A percentile compares a stretch with the other conserved stretches of the same genome.
These are phyloP conservation scores for Talaromyces proteolyticus DNA, from an alignment of 495 filamentous ascomycete species.

Conservation along the genomic window DNA sequence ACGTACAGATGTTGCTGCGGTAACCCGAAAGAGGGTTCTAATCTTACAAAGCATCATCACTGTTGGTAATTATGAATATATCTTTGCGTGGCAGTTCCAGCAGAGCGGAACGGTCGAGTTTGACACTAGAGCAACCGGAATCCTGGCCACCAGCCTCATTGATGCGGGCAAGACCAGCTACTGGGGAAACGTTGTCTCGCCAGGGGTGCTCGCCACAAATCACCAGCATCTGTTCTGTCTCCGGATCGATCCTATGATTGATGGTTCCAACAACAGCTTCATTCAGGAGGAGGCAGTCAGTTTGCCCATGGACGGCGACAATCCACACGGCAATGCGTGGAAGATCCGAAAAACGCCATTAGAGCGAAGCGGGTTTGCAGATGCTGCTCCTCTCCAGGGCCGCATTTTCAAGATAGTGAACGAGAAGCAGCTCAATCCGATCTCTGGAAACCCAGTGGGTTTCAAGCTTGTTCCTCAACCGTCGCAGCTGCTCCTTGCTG, in stretches of 20 bases:
- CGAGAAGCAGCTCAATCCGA: slow-evolving; percentile 43
- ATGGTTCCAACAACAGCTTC: slow-evolving; percentile 56
- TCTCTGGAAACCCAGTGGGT: slow-evolving; percentile 62
- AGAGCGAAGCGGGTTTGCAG: slow-evolving; percentile 47
- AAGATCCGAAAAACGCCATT: slow-evolving; percentile 48
- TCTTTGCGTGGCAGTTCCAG: slow-evolving; percentile 71
- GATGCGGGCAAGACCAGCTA: slow-evolving; percentile 37
- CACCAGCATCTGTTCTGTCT: slow-evolving; percentile 83
- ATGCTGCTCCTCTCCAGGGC: slow-evolving; percentile 50
- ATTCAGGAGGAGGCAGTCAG: slow-evolving; percentile 60
- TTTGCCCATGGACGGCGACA: slow-evolving; percentile 55
- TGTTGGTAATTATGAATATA: slow-evolving; percentile 68
- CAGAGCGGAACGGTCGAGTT: slow-evolving; percentile 65
- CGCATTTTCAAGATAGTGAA: slow-evolving; percentile 71
- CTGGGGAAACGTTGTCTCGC: slow-evolving; percentile 73
- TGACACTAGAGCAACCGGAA: slow-evolving; percentile 72
- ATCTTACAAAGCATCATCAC: slow-evolving; percentile 62
- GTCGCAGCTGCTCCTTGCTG: slow-evolving; percentile 71
- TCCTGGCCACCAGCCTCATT: slow-evolving; percentile 67
- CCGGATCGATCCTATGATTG: slow-evolving; percentile 68
- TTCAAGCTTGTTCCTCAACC: slow-evolving; percentile 64
- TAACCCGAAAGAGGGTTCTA: slow-evolving; percentile 42
- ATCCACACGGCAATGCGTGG: slow-evolving; percentile 70
- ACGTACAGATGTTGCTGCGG: slow-evolving; percentile 43
- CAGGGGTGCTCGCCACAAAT: slow-evolving; percentile 61